Evolutionary conservation across 352 stramenopile genomes (phyloP).

Genomic region (Phytopythium vexans): DNA sequence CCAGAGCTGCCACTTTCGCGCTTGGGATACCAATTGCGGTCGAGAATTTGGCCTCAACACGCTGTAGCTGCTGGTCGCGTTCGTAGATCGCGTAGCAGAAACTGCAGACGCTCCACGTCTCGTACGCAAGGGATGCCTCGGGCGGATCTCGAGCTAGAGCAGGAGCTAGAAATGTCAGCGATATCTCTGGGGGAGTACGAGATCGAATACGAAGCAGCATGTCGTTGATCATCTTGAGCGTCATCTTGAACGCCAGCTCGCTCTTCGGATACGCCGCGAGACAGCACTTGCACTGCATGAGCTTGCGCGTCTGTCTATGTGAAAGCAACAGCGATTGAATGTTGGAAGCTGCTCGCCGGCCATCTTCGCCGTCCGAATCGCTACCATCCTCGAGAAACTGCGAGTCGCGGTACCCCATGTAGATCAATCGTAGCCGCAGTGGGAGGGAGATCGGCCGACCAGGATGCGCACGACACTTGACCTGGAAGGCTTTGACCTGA

Average conservation of each 20-base stretch:
- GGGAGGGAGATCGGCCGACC: conserved; percentile 41
- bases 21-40: conserved; percentile 44
- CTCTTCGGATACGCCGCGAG: conserved; percentile 61
- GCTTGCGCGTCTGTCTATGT: conserved; percentile 66
- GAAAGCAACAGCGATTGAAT: conserved; percentile 12
- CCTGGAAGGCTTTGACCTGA: conserved; percentile 75
- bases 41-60: conserved; percentile 64
- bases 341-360: conserved; percentile 7
- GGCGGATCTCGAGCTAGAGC: conserved; percentile 40
- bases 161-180: conserved; percentile 39
- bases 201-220: conserved; percentile 68
- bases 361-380: conserved; percentile 44
- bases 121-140: conserved; percentile 64
- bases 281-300: conserved; percentile 81
- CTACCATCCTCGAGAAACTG: conserved; percentile 55
- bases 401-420: conserved; percentile 67
- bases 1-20: conserved; percentile 9
- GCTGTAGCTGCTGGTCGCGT: conserved; percentile 72
- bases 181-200: conserved; percentile 38
- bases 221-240: conserved; percentile 85
- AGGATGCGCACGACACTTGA: conserved; percentile 31
- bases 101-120: conserved; percentile 83
- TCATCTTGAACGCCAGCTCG: conserved; percentile 88
- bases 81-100: conserved; percentile 86
- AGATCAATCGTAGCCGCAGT: conserved; percentile 34